phyloP scores from a whole-genome alignment of 2,329 filamentous ascomycete species.

The Neonectria magnoliae region DNA sequence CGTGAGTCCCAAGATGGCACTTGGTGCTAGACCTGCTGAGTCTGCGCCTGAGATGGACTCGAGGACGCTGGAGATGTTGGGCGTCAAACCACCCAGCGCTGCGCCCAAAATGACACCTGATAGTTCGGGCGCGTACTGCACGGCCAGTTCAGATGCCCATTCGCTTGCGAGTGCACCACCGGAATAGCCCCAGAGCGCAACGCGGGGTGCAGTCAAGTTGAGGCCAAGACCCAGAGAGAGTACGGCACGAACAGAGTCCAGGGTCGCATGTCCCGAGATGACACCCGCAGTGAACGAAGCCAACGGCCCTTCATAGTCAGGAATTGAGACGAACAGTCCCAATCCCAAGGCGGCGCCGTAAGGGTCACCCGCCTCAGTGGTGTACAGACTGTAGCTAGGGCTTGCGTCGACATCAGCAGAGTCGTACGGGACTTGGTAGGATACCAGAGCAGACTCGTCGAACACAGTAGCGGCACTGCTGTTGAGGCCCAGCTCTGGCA shows the following conservation, averaged over 20 bases:
- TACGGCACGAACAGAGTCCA: slow-evolving; percentile 58
- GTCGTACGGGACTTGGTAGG: slow-evolving; percentile 39
- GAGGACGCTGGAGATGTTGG: slow-evolving; percentile 52
- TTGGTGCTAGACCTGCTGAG: slow-evolving; percentile 33
- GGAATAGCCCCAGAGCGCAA: slow-evolving; percentile 65
- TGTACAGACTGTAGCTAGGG: slow-evolving; percentile 33
- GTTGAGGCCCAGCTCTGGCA: slow-evolving; percentile 30
- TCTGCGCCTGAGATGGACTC: slow-evolving; percentile 43
- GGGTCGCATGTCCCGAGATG: slow-evolving; percentile 54
- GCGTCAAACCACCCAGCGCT: slow-evolving; percentile 59
- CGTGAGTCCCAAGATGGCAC: slow-evolving; percentile 32
- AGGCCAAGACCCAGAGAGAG: slow-evolving; percentile 48
- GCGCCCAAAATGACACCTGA: slow-evolving; percentile 53
- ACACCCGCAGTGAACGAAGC: slow-evolving; percentile 56
- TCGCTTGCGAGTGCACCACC: slow-evolving; percentile 63
- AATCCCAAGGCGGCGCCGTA: slow-evolving; percentile 26
- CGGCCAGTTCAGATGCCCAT: slow-evolving; percentile 63
- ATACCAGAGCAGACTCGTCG: slow-evolving; percentile 31
- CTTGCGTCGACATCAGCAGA: slow-evolving; percentile 36
- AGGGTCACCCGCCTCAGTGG: not conserved
- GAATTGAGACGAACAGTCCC: slow-evolving; percentile 50
- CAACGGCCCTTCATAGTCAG: slow-evolving; percentile 58
- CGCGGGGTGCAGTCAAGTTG: slow-evolving; percentile 31
- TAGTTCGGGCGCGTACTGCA: slow-evolving; percentile 63
- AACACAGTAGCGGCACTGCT: slow-evolving; percentile 25